A percentile compares a stretch with the other conserved stretches of the same genome.
phyloP scores from a whole-genome alignment of 78 protist species.

The Corallochytrium limacisporum region DNA sequence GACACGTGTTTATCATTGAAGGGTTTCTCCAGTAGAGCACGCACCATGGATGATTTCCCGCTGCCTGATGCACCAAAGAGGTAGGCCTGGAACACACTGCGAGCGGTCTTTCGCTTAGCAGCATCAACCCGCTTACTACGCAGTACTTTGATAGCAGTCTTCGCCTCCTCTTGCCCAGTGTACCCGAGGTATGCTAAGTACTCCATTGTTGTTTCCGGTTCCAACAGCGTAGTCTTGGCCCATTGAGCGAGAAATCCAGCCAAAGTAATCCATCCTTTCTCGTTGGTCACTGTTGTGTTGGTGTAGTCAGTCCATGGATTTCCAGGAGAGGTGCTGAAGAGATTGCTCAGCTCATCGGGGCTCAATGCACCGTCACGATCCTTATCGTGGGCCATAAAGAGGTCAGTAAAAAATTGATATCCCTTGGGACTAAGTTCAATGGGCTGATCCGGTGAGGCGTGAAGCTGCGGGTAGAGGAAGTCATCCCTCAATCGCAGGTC shows the following conservation, averaged over 20 bases:
- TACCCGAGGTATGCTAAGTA: neutral
- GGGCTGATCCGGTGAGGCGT: neutral
- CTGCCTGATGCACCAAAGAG: neutral
- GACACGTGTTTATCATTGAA: too few species aligned
- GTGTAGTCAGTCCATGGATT: neutral
- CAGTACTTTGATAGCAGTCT: neutral
- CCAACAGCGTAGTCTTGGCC: neutral
- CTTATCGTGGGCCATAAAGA: neutral
- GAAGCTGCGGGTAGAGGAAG: neutral
- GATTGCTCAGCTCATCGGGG: neutral
- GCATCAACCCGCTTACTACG: neutral
- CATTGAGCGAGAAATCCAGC: neutral
- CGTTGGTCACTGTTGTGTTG: neutral
- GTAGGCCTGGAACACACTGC: neutral
- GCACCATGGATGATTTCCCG: neutral
- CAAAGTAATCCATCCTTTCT: neutral
- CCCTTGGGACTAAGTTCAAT: neutral
- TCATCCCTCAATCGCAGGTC: neutral
- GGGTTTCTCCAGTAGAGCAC: neutral
- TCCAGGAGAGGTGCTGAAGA: neutral
- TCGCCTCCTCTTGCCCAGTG: neutral
- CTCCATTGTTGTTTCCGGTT: neutral
- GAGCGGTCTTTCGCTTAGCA: neutral
- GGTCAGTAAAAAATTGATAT: neutral
- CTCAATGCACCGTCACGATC: conserved; percentile 2